Conservation (phyloP, 2,329 filamentous ascomycete species). For the Penicillium sp. region DNA sequence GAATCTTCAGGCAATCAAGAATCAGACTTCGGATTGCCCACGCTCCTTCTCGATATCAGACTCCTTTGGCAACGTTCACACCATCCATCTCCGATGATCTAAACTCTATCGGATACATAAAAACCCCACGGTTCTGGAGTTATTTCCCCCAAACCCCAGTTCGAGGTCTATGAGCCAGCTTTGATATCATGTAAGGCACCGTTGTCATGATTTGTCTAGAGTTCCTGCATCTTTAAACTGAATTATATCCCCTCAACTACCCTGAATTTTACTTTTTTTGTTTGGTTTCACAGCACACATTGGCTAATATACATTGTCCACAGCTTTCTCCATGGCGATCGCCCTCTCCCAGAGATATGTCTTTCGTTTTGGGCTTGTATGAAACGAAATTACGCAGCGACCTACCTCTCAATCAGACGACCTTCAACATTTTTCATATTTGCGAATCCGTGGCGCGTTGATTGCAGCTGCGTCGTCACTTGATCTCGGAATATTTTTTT, state of each 20-base stretch:
- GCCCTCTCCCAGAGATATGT: slow-evolving; percentile 46
- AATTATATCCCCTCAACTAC: slow-evolving; percentile 1
- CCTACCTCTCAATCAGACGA: slow-evolving; percentile 35
- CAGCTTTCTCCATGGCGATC: slow-evolving; percentile 44
- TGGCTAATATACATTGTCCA: slow-evolving; percentile 22
- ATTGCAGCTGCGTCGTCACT: slow-evolving; percentile 18
- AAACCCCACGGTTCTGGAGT: background rate
- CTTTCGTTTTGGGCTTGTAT: slow-evolving; percentile 45
- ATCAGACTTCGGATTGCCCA: slow-evolving; percentile 16
- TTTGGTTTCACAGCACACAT: background rate
- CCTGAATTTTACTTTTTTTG: background rate
- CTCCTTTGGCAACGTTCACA: slow-evolving; percentile 4
- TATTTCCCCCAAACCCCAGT: slow-evolving; percentile 12
- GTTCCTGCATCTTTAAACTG: slow-evolving; percentile 2
- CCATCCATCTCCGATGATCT: slow-evolving; percentile 2
- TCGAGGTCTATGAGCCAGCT: slow-evolving; percentile 26
- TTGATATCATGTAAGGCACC: slow-evolving; percentile 26
- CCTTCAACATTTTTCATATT: slow-evolving; percentile 23
- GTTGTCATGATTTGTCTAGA: slow-evolving; percentile 3
- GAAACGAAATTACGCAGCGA: slow-evolving; percentile 44
- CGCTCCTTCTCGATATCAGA: slow-evolving; percentile 16
- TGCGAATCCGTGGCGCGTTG: slow-evolving; percentile 22
- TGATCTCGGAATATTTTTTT: slow-evolving; percentile 18
- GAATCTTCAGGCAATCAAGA: slow-evolving; percentile 27
- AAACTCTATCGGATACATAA: background rate